Conservation (phyloP, 306 rosid species). For the Cicer pinnatifidum region DNA sequence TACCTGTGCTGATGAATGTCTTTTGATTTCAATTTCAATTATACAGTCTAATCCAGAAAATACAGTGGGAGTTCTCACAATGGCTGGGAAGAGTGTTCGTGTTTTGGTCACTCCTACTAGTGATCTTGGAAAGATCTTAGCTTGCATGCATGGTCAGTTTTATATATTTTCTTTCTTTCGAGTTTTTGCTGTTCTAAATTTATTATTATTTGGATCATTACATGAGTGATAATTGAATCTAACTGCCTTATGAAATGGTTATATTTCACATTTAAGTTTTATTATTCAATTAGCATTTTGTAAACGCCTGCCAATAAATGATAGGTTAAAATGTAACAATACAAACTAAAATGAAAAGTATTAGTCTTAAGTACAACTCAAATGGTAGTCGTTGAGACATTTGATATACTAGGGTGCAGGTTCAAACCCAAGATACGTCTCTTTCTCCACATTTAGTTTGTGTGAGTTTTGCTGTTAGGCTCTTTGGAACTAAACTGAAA, state of each 20-base stretch:
- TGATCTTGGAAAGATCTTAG: slow-evolving; percentile 93
- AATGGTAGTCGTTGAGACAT: no score
- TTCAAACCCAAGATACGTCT: no score
- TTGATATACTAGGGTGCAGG: no score
- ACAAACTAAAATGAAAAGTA: not conserved
- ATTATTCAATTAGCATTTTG: slow-evolving; percentile 1
- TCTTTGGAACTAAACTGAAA: not conserved
- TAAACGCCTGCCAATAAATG: not conserved
- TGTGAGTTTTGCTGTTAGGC: no score
- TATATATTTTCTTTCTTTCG: not conserved
- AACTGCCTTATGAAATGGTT: slow-evolving; percentile 3
- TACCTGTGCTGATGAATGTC: slow-evolving; percentile 24
- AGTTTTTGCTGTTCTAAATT: not conserved
- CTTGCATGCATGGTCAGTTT: slow-evolving; percentile 89
- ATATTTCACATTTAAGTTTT: not conserved
- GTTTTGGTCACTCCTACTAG: slow-evolving; percentile 94
- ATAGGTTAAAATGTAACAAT: not conserved
- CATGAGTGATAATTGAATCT: slow-evolving; percentile 13
- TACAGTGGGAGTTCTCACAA: slow-evolving; percentile 92
- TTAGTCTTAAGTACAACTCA: not conserved
- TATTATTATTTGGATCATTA: not conserved
- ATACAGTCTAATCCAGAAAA: slow-evolving; percentile 93
- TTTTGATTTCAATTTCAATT: slow-evolving; percentile 39
- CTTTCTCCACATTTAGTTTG: no score
- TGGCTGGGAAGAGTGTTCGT: slow-evolving; percentile 96